phyloP scores from a whole-genome alignment of 129 eudicot genomes.

The Centrapalus pauciflorus region DNA sequence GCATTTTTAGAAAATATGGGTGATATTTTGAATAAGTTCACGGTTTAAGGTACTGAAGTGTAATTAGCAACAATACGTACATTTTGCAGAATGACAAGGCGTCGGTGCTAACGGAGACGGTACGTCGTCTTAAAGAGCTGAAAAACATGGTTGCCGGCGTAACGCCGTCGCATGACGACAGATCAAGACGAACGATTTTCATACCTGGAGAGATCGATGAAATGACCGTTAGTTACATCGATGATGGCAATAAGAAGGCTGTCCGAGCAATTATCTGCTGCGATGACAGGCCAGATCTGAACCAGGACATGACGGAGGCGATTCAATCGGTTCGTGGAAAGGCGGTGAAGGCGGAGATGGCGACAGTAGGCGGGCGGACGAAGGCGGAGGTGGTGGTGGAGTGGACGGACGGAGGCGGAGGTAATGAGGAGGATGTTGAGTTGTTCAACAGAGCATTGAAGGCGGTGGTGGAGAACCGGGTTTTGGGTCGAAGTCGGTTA shows the following conservation, averaged over 20 bases:
- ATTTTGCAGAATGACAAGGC: slow-evolving; percentile 46
- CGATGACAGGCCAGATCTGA: slow-evolving; percentile 45
- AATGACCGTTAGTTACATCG: neutral
- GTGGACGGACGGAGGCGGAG: slow-evolving; percentile 19
- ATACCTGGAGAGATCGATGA: slow-evolving; percentile 44
- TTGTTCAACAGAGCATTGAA: slow-evolving; percentile 46
- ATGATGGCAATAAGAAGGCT: neutral
- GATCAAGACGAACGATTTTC: neutral
- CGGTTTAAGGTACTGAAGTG: neutral
- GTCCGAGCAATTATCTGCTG: slow-evolving; percentile 43
- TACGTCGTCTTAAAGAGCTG: slow-evolving; percentile 43
- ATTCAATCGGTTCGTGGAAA: slow-evolving; percentile 31
- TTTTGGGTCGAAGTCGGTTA: slow-evolving; percentile 14
- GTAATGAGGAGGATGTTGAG: slow-evolving; percentile 36
- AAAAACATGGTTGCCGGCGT: slow-evolving; percentile 16
- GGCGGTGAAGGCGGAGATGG: slow-evolving; percentile 44
- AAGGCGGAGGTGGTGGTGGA: slow-evolving; percentile 36
- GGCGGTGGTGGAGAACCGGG: slow-evolving; percentile 41
- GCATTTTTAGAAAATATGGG: too few relatives aligned
- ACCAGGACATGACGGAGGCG: slow-evolving; percentile 35
- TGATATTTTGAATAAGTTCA: neutral
- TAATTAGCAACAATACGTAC: neutral
- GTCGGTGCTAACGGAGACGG: slow-evolving; percentile 46
- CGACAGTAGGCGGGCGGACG: slow-evolving; percentile 50
- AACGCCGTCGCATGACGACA: neutral